Evolutionary conservation across 164 flowering plant species (phyloP), one percentile per base, ranked within the genome.

Genomic region (Malania oleifera): DNA sequence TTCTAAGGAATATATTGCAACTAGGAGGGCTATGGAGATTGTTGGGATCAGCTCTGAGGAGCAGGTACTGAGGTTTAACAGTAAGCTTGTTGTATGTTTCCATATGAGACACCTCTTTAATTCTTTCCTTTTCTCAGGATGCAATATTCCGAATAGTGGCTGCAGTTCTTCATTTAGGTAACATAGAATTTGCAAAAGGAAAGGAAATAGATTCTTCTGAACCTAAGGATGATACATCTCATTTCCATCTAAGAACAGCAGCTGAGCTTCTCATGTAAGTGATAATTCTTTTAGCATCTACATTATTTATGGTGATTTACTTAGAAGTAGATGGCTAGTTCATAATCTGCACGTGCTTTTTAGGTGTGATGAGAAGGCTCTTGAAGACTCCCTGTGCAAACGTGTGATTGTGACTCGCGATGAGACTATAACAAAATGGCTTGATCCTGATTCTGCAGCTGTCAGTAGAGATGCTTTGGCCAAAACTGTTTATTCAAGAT

Each of bases 1-100:
- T 54, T 70, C 84, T 31, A 65, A 86, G 68, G 96, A 86, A 62
- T 89, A 89, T 61, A 67, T 84, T 60, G 82, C 74, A 18, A 89
- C 96, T 56, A 81, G 93, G 66, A 83, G 67, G 69, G 96, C 96
- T 37, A 84, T 89, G 96, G 84, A n/a, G n/a, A n/a, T n/a, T n/a
- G n/a, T n/a, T n/a, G n/a, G n/a, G n/a, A n/a, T n/a, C n/a, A n/a
- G n/a, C n/a, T n/a, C n/a, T n/a, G n/a, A n/a, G n/a, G n/a, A n/a
- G n/a, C n/a, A n/a, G n/a, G n/a, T n/a, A n/a, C n/a, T n/a, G n/a
- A n/a, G n/a, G n/a, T n/a, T n/a, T n/a, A n/a, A n/a, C n/a, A n/a
- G n/a, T n/a, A n/a, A n/a, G n/a, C n/a, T n/a, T n/a, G n/a, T n/a
- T n/a, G n/a, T n/a, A n/a, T 45, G 45, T 35, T 17, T 38, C 12